Base-by-base conservation (phyloP, 176 grass and related monocot genomes). In the Carex scoparia region DNA sequence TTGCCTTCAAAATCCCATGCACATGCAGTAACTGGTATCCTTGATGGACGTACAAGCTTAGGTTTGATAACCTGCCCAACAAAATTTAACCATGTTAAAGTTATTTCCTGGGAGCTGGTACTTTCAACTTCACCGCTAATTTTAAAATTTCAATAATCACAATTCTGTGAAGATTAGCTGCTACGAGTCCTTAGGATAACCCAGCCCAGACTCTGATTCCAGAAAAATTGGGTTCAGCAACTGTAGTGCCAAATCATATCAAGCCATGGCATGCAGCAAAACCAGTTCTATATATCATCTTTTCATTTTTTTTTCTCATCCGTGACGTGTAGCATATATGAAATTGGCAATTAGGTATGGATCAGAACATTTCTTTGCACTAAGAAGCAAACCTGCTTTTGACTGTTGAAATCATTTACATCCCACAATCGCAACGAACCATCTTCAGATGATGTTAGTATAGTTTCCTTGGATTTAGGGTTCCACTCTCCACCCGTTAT, bases 391-490 rank as follows among this genome's bases (percentile, higher is more conserved):
- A 98, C 95, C 93, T 98, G 93, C 61, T 98, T 98, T 91, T 98
- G 95, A 87, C 95, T 90, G 75, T 80, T 93, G 80, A 98, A 98
- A 54, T 98, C 89, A 1, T 90, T 87, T 49, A 98, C 88, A 94
- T 98, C 95, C 93, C 95, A 95, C 56, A 98, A 84, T 83, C 95
- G 93, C 69, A 98, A 90, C 44, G 95, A 98, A 61, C 95, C 93
- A 90, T 98, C 95, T 92, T 98, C 95, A 58, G 95, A 98, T 79
- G 95, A 98, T 38, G 95, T 98, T 81, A 98, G 65, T 61, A 98
- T 90, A 68, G 95, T 86, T 71, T 98, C 95, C 65, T 95, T 98
- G 88, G 95, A 94, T 88, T 95, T 98, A 33, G 95, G 95, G 68
- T 98, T 98, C 95, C 95, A 98, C 78, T 98, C 93, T 81, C 95